Evolutionary conservation across 352 stramenopile genomes (phyloP).

Genomic region (Thraustotheca clavata): DNA sequence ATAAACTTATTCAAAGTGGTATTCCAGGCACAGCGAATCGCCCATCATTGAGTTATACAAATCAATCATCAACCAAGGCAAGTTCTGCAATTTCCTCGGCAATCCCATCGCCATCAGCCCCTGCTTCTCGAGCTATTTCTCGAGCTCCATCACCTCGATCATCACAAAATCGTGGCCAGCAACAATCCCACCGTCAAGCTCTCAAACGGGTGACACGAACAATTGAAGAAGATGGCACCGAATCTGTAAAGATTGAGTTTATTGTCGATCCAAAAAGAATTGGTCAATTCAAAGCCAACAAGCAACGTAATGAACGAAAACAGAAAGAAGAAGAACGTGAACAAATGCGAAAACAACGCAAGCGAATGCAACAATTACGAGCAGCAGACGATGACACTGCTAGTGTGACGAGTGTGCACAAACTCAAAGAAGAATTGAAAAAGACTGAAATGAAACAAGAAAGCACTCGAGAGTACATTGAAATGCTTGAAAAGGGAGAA

Average conservation of each 20-base stretch:
- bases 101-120: conserved; percentile 49
- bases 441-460: conserved; percentile 72
- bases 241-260: conserved; percentile 71
- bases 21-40: conserved; percentile 42
- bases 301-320: conserved; percentile 65
- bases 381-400: conserved; percentile 40
- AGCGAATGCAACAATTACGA: conserved; percentile 36
- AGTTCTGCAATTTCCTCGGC: conserved; percentile 55
- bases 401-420: conserved; percentile 56
- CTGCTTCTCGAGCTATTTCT: conserved; percentile 47
- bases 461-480: conserved; percentile 74
- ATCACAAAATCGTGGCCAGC: conserved; percentile 16
- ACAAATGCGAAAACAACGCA: conserved; percentile 56
- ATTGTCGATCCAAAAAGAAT: conserved; percentile 67
- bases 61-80: conserved; percentile 21
- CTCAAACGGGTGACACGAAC: conserved; percentile 65
- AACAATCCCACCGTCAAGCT: conserved; percentile 34
- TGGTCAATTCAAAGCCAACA: conserved; percentile 60
- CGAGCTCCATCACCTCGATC: conserved; percentile 58
- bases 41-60: conserved; percentile 1
- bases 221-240: conserved; percentile 71
- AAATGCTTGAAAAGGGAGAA: conserved; percentile 75
- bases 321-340: conserved; percentile 63
- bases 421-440: conserved; percentile 81
- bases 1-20: conserved; percentile 58